Evolutionary conservation across 257 asterid genomes (phyloP).

Genomic region (Catharanthus roseus): DNA sequence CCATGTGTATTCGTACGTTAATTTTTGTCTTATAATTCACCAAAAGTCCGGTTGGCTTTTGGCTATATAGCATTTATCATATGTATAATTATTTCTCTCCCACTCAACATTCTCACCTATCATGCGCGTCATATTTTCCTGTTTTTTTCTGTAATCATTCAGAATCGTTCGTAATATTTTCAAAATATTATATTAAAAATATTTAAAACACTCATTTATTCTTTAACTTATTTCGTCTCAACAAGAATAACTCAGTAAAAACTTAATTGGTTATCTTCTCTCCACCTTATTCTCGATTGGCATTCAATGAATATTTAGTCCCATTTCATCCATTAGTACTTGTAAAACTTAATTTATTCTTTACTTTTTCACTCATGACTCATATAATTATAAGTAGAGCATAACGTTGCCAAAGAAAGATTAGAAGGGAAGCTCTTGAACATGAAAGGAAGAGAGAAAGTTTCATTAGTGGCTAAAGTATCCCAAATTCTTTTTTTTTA

Average conservation of each 20-base stretch:
- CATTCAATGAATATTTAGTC: not conserved
- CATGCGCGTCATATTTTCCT: not conserved
- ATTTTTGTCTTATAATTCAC: constrained; percentile 14
- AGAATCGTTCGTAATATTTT: too few relatives aligned
- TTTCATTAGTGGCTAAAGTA: not conserved
- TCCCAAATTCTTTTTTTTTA: not conserved
- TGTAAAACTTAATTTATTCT: too few relatives aligned
- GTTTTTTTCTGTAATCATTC: too few relatives aligned
- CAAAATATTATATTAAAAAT: too few relatives aligned
- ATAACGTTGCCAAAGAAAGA: not conserved
- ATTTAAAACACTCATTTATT: too few relatives aligned
- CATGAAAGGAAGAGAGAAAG: not conserved
- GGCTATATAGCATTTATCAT: not conserved
- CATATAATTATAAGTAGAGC: too few relatives aligned
- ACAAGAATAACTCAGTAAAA: not conserved
- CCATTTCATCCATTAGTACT: not conserved
- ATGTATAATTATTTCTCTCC: not conserved
- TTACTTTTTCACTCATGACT: too few relatives aligned
- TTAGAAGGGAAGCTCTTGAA: not conserved
- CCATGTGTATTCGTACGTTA: constrained; percentile 13
- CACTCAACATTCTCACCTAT: not conserved
- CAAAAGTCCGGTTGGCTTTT: constrained; percentile 1
- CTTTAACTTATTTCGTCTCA: not conserved
- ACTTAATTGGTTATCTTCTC: not conserved
- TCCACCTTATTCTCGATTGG: not conserved